These are phyloP conservation scores for Xerocomus alliaceus DNA, from an alignment of 1,284 basidiomycete genomes.

Conservation along the genomic window DNA sequence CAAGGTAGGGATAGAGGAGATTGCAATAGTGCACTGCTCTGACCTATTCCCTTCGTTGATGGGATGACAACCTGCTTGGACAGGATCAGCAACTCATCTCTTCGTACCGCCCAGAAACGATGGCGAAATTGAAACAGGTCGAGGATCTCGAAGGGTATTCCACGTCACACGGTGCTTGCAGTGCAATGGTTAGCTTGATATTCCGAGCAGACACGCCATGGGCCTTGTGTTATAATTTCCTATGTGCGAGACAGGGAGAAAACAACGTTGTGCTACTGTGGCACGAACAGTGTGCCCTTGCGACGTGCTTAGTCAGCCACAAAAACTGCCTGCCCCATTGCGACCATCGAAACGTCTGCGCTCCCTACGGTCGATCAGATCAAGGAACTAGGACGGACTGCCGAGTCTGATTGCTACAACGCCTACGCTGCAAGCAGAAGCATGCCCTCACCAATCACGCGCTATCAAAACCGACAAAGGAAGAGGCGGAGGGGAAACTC, in stretches of 20 bases:
- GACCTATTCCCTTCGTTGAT: neutral
- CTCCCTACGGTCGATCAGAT: no score
- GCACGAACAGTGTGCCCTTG: no score
- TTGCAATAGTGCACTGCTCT: constrained; percentile 69
- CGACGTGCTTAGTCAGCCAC: no score
- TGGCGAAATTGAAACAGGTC: constrained; percentile 83
- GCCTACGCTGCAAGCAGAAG: neutral
- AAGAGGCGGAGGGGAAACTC: neutral
- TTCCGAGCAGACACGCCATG: constrained; percentile 97
- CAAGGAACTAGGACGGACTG: neutral
- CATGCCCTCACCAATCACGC: neutral
- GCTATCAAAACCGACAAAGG: no score
- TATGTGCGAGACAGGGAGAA: no score
- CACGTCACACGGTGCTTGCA: constrained; percentile 91
- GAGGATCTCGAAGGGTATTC: constrained; percentile 86
- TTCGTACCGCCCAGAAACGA: constrained; percentile 88
- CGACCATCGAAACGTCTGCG: no score
- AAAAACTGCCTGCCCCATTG: no score
- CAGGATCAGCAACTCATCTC: constrained; percentile 85
- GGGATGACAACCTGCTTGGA: neutral
- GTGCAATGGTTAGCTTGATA: constrained; percentile 87
- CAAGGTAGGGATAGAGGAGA: constrained; percentile 73
- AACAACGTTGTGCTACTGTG: no score
- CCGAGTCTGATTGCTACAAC: neutral
- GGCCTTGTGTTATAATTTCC: no score